These are phyloP conservation scores for Aquilaria agallochum DNA, from an alignment of 441 rosid genomes.

Conservation along the genomic window DNA sequence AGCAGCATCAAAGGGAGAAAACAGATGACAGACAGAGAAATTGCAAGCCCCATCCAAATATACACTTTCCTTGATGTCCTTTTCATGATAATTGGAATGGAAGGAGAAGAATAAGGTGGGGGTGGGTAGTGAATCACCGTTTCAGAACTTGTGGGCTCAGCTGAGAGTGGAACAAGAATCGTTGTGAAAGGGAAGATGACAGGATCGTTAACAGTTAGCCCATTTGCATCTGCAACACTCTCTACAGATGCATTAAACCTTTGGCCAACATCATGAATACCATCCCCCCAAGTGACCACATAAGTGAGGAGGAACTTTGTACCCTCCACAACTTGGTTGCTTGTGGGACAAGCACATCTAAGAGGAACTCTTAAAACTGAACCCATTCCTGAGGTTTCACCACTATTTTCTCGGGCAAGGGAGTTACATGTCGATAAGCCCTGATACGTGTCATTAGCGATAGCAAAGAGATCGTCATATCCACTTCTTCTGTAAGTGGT, in stretches of 20 bases:
- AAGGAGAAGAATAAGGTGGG: constrained; percentile 20
- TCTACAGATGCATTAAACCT: constrained; percentile 37
- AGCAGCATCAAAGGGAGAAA: too few species aligned
- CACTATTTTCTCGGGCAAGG: not conserved
- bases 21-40: constrained; percentile 20
- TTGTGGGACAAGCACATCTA: constrained; percentile 80
- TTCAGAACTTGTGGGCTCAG: constrained; percentile 33
- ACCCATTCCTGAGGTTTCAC: too few species aligned
- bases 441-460: constrained; percentile 58
- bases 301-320: constrained; percentile 49
- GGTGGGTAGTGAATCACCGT: constrained; percentile 25
- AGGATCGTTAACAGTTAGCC: constrained; percentile 18
- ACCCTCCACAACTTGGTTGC: constrained; percentile 42
- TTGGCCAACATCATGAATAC: constrained; percentile 19
- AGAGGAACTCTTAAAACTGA: constrained; percentile 37
- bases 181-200: constrained; percentile 54
- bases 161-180: constrained; percentile 47
- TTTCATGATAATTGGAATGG: constrained; percentile 12
- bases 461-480: constrained; percentile 14
- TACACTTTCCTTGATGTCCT: too few species aligned
- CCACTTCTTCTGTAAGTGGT: constrained; percentile 38
- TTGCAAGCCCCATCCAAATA: constrained; percentile 18
- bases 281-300: constrained; percentile 26
- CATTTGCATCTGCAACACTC: constrained; percentile 52
- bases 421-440: constrained; percentile 88